These are phyloP conservation scores for Pythium sp. DNA, from an alignment of 352 stramenopile species.

Conservation along the genomic window DNA sequence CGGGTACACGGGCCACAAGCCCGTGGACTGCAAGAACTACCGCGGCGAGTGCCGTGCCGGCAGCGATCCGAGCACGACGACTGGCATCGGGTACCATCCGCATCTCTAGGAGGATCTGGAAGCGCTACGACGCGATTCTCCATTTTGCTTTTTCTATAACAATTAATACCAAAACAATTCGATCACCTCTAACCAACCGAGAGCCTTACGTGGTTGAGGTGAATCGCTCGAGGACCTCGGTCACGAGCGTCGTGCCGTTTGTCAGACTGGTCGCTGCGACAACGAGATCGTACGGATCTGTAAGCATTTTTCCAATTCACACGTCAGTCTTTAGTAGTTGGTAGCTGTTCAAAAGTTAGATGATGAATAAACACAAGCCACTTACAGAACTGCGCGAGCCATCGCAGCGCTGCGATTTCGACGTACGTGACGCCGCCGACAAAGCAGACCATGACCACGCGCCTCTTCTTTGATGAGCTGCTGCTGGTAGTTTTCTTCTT, in stretches of 20 bases:
- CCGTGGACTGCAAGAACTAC: constrained; percentile 76
- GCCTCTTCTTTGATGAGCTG: constrained; percentile 21
- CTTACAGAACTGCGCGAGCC: constrained; percentile 67
- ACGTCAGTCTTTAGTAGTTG: background rate
- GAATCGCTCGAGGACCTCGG: constrained; percentile 46
- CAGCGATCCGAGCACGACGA: constrained; percentile 56
- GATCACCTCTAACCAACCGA: background rate
- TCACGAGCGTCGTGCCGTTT: constrained; percentile 54
- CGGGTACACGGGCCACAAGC: constrained; percentile 81
- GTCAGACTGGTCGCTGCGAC: constrained; percentile 56
- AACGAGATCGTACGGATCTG: constrained; percentile 65
- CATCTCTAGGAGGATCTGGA: constrained; percentile 34
- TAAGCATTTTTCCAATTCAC: constrained; percentile 2
- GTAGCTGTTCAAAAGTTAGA: background rate
- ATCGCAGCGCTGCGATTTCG: constrained; percentile 73
- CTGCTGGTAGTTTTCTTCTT: constrained; percentile 17
- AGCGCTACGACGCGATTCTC: background rate
- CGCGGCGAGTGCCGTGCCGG: constrained; percentile 66
- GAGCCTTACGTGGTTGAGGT: constrained; percentile 22
- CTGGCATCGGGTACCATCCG: constrained; percentile 52
- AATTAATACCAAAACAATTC: background rate
- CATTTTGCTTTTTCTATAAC: background rate
- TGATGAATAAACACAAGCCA: background rate
- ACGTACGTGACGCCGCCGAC: constrained; percentile 68
- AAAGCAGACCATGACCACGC: constrained; percentile 61